These are phyloP conservation scores for Lecanicillium sp. DNA, from an alignment of 2,329 filamentous ascomycete species.

Conservation along the genomic window DNA sequence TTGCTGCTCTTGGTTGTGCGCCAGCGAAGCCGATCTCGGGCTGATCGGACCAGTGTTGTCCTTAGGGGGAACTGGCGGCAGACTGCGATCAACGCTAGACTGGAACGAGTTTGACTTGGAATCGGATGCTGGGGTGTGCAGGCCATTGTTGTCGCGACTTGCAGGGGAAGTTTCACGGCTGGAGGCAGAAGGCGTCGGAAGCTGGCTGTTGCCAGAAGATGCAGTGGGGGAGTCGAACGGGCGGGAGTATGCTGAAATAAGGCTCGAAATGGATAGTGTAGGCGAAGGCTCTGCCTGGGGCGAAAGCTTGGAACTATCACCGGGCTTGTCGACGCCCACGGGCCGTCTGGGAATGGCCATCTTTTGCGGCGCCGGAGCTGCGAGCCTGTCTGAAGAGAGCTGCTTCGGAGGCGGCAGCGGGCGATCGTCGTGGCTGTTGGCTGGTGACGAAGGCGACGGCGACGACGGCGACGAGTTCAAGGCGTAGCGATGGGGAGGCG, in stretches of 20 bases:
- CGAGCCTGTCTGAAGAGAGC: constrained; percentile 10
- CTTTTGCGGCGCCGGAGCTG: constrained; percentile 2
- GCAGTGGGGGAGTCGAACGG: constrained; percentile 35
- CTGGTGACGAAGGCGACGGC: constrained; percentile 12
- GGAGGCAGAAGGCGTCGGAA: constrained; percentile 21
- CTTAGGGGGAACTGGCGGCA: background rate
- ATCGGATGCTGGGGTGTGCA: background rate
- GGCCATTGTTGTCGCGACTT: constrained; percentile 2
- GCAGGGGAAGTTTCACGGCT: constrained; percentile 9
- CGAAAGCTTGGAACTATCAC: constrained; percentile 8
- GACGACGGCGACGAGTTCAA: constrained; percentile 14
- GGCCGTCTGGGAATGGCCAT: constrained; percentile 14
- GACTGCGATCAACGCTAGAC: too few relatives aligned
- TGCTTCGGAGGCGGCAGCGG: constrained; percentile 11
- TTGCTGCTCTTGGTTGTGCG: background rate
- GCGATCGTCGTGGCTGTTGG: constrained; percentile 5
- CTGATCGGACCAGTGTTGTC: too few relatives aligned
- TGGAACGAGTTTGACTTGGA: too few relatives aligned
- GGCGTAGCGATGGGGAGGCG: constrained; percentile 14
- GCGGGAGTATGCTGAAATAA: constrained; percentile 47
- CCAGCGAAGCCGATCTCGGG: background rate
- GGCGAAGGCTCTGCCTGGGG: constrained; percentile 27
- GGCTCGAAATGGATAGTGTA: constrained; percentile 43
- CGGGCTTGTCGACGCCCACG: constrained; percentile 15
- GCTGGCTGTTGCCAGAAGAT: constrained; percentile 33